Conservation (phyloP, 2,329 filamentous ascomycete species). For the Fusarium camptoceras region DNA sequence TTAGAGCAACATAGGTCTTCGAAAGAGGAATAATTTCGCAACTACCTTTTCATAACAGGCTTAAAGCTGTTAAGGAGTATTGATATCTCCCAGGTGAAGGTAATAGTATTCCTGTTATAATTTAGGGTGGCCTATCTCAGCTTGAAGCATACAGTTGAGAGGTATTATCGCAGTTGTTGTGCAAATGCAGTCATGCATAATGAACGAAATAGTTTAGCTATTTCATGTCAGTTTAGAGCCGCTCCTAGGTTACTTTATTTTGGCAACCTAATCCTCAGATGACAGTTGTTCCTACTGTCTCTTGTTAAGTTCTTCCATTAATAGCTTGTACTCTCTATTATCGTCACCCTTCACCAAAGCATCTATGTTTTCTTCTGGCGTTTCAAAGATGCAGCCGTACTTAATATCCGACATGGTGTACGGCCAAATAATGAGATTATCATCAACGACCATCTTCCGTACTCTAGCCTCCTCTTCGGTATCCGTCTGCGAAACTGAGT, state of each 20-base stretch:
- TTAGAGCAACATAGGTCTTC: no score
- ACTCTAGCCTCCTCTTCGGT: neutral
- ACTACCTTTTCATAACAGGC: no score
- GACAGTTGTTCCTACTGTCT: neutral
- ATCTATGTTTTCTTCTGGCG: neutral
- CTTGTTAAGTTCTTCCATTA: neutral
- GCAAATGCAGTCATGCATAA: no score
- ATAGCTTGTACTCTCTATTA: conserved; percentile 2
- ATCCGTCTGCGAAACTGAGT: neutral
- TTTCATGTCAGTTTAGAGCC: no score
- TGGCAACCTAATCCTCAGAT: neutral
- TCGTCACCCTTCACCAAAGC: neutral
- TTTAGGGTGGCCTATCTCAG: no score
- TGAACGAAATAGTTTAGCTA: no score
- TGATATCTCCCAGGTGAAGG: no score
- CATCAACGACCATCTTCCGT: neutral
- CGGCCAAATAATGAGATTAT: conserved; percentile 4
- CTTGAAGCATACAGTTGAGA: no score
- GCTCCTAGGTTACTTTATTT: neutral
- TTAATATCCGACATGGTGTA: neutral
- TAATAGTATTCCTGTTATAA: no score
- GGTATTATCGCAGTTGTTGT: no score
- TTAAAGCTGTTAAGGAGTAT: no score
- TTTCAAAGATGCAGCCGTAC: neutral
- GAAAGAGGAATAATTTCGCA: no score